phyloP scores from a whole-genome alignment of 257 asterid species.

The Solanum pennellii region DNA sequence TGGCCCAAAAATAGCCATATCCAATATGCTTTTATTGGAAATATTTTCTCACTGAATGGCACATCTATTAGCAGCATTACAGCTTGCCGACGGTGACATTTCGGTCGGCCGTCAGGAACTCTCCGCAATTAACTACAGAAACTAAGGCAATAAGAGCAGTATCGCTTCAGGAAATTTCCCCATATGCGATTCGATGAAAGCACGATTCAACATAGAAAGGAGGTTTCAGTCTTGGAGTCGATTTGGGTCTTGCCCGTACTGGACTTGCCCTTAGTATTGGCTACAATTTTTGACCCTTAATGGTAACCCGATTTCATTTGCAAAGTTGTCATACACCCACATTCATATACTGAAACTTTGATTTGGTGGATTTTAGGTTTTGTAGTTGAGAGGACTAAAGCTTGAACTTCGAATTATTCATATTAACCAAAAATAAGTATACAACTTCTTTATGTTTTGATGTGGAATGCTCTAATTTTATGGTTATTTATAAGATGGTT shows the following conservation, averaged over 20 bases:
- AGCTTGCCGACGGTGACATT: not conserved
- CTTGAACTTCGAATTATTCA: slow-evolving; percentile 65
- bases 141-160: not conserved
- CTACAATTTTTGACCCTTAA: slow-evolving; percentile 59
- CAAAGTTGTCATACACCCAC: not conserved
- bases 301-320: slow-evolving; percentile 19
- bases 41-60: not conserved
- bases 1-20: no score
- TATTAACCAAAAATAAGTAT: slow-evolving; percentile 64
- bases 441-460: no score
- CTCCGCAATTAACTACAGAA: not conserved
- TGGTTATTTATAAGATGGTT: not conserved
- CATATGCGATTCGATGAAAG: slow-evolving; percentile 53
- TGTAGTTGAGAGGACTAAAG: slow-evolving; percentile 74
- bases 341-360: not conserved
- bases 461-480: not conserved
- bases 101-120: not conserved
- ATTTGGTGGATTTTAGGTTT: slow-evolving; percentile 30
- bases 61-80: not conserved
- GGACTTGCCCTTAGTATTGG: slow-evolving; percentile 88
- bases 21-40: no score
- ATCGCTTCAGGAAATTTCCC: slow-evolving; percentile 50
- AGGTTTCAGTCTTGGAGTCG: slow-evolving; percentile 85
- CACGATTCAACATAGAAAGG: slow-evolving; percentile 60
- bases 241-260: slow-evolving; percentile 69